These are phyloP conservation scores for Dryas octopetala DNA, from an alignment of 306 rosid species.

Conservation along the genomic window DNA sequence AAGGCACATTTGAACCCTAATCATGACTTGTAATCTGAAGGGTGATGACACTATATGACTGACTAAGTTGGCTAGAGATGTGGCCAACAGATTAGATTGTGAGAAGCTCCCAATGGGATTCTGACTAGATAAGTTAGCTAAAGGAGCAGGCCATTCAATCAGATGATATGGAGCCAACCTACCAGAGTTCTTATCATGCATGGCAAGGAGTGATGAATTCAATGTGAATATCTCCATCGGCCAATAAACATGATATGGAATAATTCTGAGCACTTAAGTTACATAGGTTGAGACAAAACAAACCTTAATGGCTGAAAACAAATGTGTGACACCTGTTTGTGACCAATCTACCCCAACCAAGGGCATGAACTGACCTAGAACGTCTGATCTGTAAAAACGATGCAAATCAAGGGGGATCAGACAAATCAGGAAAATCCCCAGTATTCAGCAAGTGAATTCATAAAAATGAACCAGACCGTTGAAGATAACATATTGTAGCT, in stretches of 20 bases:
- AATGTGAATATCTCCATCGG: slow-evolving; percentile 23
- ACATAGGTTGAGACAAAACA: slow-evolving; percentile 26
- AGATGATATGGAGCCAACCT: slow-evolving; percentile 8
- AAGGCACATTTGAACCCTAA: neutral
- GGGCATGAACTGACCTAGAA: slow-evolving; percentile 99
- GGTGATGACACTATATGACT: slow-evolving; percentile 1
- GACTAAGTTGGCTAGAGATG: slow-evolving; percentile 24
- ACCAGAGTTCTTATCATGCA: slow-evolving; percentile 23
- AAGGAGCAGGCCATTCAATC: neutral
- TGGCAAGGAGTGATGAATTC: slow-evolving; percentile 13
- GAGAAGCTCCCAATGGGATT: neutral
- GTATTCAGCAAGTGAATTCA: neutral
- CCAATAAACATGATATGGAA: slow-evolving; percentile 3
- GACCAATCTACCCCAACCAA: slow-evolving; percentile 99
- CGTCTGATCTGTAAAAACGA: slow-evolving; percentile 71
- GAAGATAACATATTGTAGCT: neutral
- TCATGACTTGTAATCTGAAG: neutral
- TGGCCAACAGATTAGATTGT: slow-evolving; percentile 12
- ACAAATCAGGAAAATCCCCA: slow-evolving; percentile 1
- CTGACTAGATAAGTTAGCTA: neutral
- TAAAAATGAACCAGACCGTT: slow-evolving; percentile 12
- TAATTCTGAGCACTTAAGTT: slow-evolving; percentile 15
- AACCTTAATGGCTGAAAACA: slow-evolving; percentile 97
- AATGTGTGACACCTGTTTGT: slow-evolving; percentile 91
- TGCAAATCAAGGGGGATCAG: slow-evolving; percentile 25